Evolutionary conservation across 257 asterid species (phyloP), one percentile per base, ranked within the genome.

Genomic region (Solanum tacnaense): DNA sequence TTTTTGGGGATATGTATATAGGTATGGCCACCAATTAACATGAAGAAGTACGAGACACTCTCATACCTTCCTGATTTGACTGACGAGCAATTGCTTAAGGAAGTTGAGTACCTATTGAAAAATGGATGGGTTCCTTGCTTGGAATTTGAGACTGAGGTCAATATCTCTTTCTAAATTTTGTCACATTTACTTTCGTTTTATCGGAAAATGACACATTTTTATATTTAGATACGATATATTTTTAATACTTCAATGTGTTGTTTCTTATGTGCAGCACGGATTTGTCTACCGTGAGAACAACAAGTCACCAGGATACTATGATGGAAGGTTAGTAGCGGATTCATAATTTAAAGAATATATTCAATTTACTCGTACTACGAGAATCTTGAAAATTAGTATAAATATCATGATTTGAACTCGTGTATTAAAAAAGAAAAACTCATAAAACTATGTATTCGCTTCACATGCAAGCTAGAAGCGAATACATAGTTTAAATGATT

Each of bases 21-120:
- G 94, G 94, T 93, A 87, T 93, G 94, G 94, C 96, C 94, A 3
- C 91, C 93, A 83, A 1, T 9, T 12, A 88, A 85, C 9, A 4
- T 0, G 89, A 89, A 76, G 92, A 91, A 71, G 78, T 71, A 71
- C n/a, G 78, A 71, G 78, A 71, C 78, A 15, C 39, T 71, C 13
- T 71, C 78, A 92, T 91, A 92, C 92, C 91, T 93, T 32, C 96
- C 94, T 1, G 29, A 5, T 16, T 92, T 92, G 15, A 39, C 92
- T 7, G 3, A 7, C 1, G 92, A 65, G 21, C 92, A 91, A 86
- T 76, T 92, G 89, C 13, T 70, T 13, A 88, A 86, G 90, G 90
- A 93, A 82, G 6, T 92, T 34, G 93, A 93, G 5, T 93, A 93
- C 94, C 93, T 93, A 13, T 21, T 93, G 88, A 88, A 88, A 38